Base-by-base conservation (phyloP, 1,284 basidiomycete genomes). In the Melampsora americana region DNA sequence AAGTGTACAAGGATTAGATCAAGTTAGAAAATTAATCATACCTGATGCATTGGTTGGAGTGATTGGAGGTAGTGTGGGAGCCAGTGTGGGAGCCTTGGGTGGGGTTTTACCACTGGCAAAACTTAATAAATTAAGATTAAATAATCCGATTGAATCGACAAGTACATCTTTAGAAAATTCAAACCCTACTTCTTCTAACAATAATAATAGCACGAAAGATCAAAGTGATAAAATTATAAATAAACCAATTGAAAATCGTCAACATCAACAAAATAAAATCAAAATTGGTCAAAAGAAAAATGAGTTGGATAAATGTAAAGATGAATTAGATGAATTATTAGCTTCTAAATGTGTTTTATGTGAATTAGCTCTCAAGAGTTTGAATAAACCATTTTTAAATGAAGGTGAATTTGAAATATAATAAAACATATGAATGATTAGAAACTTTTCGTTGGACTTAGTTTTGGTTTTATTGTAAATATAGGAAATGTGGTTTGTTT, bases 291-390 rank as follows among this genome's bases (percentile, higher is more conserved):
- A 53, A 16, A 35, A 20, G 76, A 83, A 83, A 5, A 84, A 84
- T 73, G 89, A 88, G 80, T 84, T 85, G 64, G 90, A 91, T 83
- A 89, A 87, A 81, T 80, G 92, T 81, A 86, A 91, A 78, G 85
- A 86, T 66, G 93, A 95, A 84, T 82, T 97, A 80, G 95, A 97
- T 80, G 91, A 92, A 69, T 83, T 96, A 73, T 85, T 98, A 59
- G 90, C 93, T 12, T 89, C 90, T 79, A 90, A 86, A 77, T 97
- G 95, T 84, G 92, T 93, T 35, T 84, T 96, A 77, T 97, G 95
- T 83, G 93, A 96, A 82, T 90, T 90, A 77, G 89, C 92, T 11
- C 87, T 97, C 48, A 88, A 87, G 6, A 90, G 90, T 6, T 83
- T 97, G 79, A 93, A 97, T 83, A 90, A 88, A 83, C 89, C 92